These are phyloP conservation scores for Hanseniaspora clermontiae DNA, from an alignment of 805 yeast genomes.

Conservation along the genomic window DNA sequence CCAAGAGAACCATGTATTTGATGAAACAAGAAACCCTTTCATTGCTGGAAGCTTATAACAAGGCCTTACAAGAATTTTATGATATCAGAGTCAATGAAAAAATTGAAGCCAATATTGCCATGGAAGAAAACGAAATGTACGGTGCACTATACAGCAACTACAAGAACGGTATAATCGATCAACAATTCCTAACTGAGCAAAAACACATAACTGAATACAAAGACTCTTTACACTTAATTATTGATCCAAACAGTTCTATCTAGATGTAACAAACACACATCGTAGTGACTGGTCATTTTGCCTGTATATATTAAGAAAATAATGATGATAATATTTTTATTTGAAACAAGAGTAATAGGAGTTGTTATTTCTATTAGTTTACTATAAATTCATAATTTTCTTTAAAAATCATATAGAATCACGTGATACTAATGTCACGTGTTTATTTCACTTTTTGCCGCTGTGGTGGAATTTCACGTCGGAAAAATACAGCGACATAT, in stretches of 20 bases:
- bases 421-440: neutral
- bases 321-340: neutral
- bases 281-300: neutral
- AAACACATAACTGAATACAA: conserved; percentile 18
- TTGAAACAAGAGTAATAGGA: neutral
- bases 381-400: too few species aligned
- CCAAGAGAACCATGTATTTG: conserved; percentile 56
- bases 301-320: neutral
- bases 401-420: too few species aligned
- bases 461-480: neutral
- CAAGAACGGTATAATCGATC: conserved; percentile 8
- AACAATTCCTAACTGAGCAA: conserved; percentile 39
- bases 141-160: conserved; percentile 56
- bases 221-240: conserved; percentile 2
- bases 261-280: neutral
- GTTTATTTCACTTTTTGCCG: neutral
- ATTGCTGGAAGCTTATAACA: conserved; percentile 61
- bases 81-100: conserved; percentile 75
- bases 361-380: neutral
- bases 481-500: neutral
- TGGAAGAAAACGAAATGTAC: conserved; percentile 75
- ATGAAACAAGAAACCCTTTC: conserved; percentile 28
- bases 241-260: neutral
- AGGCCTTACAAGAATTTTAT: conserved; percentile 80
- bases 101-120: conserved; percentile 52